phyloP scores from a whole-genome alignment of 2,329 filamentous ascomycete species.

The Aspergillus glaucus region DNA sequence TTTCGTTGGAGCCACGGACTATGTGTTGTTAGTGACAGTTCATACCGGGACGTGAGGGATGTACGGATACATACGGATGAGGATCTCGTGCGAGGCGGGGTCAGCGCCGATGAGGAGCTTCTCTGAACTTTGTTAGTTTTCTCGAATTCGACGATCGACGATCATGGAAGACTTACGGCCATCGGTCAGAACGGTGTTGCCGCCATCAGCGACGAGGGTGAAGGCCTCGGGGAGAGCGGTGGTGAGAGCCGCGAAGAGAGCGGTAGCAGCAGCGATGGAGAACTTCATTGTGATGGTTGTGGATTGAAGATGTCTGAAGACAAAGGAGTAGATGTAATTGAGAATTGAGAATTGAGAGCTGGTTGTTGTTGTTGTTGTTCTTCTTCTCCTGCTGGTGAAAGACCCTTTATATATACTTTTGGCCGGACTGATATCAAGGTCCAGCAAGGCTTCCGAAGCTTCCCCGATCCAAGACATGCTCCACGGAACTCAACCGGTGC shows the following conservation, averaged over 20 bases:
- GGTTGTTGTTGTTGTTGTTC: neutral
- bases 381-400: neutral
- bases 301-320: neutral
- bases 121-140: constrained; percentile 7
- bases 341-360: neutral
- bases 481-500: neutral
- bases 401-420: neutral
- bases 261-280: constrained; percentile 4
- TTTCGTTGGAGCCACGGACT: constrained; percentile 8
- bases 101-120: constrained; percentile 17
- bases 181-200: constrained; percentile 11
- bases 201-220: constrained; percentile 9
- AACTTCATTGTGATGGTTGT: constrained; percentile 5
- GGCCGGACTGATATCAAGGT: neutral
- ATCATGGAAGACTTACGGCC: constrained; percentile 14
- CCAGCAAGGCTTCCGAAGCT: neutral
- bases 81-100: constrained; percentile 15
- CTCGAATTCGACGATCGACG: neutral
- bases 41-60: neutral
- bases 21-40: neutral
- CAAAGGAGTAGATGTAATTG: neutral
- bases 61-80: constrained; percentile 22
- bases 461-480: neutral
- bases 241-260: constrained; percentile 3
- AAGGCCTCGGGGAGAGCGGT: constrained; percentile 7